Percentiles rank a stretch among this genome's conserved stretches.
These are phyloP conservation scores for Phytophthora citrophthora DNA, from an alignment of 352 stramenopile species.

Conservation along the genomic window DNA sequence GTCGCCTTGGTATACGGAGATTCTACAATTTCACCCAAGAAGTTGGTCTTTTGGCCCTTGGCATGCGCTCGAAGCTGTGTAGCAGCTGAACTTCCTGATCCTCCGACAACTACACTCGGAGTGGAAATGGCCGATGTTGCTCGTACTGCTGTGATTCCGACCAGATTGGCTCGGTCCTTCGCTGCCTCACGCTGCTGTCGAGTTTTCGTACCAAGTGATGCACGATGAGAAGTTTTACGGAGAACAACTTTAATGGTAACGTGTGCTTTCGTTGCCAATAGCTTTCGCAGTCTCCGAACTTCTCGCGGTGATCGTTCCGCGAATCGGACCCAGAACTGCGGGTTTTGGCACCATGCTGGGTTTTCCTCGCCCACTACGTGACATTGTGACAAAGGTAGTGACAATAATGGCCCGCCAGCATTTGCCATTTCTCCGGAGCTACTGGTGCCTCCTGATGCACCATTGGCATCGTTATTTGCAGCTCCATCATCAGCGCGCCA, in stretches of 20 bases:
- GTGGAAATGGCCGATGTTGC: constrained; percentile 4
- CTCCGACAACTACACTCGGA: constrained; percentile 18
- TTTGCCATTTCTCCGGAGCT: constrained; percentile 60
- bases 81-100: constrained; percentile 29
- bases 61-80: constrained; percentile 48
- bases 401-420: constrained; percentile 75
- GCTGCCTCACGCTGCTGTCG: constrained; percentile 58
- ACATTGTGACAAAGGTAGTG: constrained; percentile 43
- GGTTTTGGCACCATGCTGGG: constrained; percentile 85
- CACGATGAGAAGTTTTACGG: constrained; percentile 72
- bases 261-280: constrained; percentile 42
- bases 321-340: constrained; percentile 86
- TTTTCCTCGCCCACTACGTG: constrained; percentile 57
- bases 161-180: constrained; percentile 65
- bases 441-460: constrained; percentile 30
- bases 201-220: constrained; percentile 42
- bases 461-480: constrained; percentile 40
- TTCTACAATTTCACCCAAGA: constrained; percentile 67
- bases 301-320: constrained; percentile 34
- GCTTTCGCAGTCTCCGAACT: constrained; percentile 17
- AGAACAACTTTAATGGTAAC: constrained; percentile 80
- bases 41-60: constrained; percentile 72
- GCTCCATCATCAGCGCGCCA: constrained; percentile 60
- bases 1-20: constrained; percentile 49
- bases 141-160: constrained; percentile 66